Conservation (phyloP, 495 filamentous ascomycete genomes). For the Podospora pseudopauciseta region DNA sequence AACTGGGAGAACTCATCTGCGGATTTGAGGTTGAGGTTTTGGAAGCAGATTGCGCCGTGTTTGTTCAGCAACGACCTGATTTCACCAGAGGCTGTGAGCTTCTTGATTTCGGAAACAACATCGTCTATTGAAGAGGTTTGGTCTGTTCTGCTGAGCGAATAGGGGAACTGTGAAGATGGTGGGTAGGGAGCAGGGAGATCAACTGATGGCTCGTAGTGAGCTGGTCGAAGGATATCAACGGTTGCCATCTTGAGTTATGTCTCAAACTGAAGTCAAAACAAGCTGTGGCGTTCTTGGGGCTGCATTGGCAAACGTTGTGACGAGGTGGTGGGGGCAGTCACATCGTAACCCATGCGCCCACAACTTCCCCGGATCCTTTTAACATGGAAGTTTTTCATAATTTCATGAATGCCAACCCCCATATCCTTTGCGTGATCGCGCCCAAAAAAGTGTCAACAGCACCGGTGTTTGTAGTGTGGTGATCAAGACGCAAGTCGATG, state of each 20-base stretch:
- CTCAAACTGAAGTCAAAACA: not conserved
- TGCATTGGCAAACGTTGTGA: not conserved
- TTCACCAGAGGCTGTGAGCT: slow-evolving; percentile 18
- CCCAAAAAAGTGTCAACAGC: not conserved
- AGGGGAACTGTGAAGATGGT: slow-evolving; percentile 13
- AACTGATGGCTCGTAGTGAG: slow-evolving; percentile 21
- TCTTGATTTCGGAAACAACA: slow-evolving; percentile 14
- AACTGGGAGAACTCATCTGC: too few relatives aligned
- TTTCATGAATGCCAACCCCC: not conserved
- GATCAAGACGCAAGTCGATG: slow-evolving; percentile 12
- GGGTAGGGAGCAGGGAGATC: slow-evolving; percentile 19
- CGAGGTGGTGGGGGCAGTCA: slow-evolving; percentile 6
- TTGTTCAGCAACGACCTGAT: slow-evolving; percentile 25
- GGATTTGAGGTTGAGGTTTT: slow-evolving; percentile 32
- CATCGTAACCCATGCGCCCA: not conserved
- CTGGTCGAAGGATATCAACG: slow-evolving; percentile 17
- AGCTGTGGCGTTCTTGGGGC: not conserved
- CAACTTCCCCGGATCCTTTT: not conserved
- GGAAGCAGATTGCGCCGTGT: slow-evolving; percentile 41
- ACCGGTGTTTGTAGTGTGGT: not conserved
- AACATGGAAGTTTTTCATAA: not conserved
- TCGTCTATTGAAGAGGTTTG: slow-evolving; percentile 12
- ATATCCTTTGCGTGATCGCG: not conserved
- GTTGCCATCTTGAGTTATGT: not conserved
- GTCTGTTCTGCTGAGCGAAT: slow-evolving; percentile 6